These are phyloP conservation scores for Peronospora belbahrii DNA, from an alignment of 352 stramenopile species.

Conservation along the genomic window DNA sequence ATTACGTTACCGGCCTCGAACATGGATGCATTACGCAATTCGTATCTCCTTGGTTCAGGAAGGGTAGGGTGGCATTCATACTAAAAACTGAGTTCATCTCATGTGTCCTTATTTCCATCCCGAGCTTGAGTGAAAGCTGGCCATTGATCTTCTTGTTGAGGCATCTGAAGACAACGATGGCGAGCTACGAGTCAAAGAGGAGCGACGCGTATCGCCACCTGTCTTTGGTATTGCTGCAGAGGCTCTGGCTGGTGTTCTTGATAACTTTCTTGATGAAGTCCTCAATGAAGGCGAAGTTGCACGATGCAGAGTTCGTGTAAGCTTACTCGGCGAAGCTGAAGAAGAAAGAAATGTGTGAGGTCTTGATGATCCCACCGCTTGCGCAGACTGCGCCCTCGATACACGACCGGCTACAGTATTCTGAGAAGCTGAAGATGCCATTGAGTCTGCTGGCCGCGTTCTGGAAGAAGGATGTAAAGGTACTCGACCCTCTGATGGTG, in stretches of 20 bases:
- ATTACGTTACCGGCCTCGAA: not conserved
- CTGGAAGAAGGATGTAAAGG: conserved; percentile 19
- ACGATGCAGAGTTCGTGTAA: conserved; percentile 23
- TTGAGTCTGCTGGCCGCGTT: conserved; percentile 14
- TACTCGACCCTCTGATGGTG: conserved; percentile 11
- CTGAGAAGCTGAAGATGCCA: conserved; percentile 13
- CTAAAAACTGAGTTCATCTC: not conserved
- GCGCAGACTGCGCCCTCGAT: conserved; percentile 17
- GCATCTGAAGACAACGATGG: conserved; percentile 10
- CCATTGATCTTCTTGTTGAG: conserved; percentile 10
- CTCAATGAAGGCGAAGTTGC: not conserved
- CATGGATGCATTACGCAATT: not conserved
- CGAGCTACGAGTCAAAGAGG: conserved; percentile 19
- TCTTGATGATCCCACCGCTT: conserved; percentile 9
- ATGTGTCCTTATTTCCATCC: conserved; percentile 23
- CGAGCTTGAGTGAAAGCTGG: conserved; percentile 18
- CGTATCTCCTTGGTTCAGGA: conserved; percentile 9
- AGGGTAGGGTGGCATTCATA: not conserved
- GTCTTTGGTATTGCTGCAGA: conserved; percentile 4
- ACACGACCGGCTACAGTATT: conserved; percentile 19
- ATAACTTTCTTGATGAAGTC: not conserved
- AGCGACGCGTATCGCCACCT: conserved; percentile 5
- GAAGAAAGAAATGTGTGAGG: conserved; percentile 18
- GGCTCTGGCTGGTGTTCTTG: conserved; percentile 12
- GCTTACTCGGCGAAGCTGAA: conserved; percentile 13